Percentiles rank a stretch among this genome's conserved stretches.
Conservation (phyloP, 306 rosid species). For the Oemleria cerasiformis region DNA sequence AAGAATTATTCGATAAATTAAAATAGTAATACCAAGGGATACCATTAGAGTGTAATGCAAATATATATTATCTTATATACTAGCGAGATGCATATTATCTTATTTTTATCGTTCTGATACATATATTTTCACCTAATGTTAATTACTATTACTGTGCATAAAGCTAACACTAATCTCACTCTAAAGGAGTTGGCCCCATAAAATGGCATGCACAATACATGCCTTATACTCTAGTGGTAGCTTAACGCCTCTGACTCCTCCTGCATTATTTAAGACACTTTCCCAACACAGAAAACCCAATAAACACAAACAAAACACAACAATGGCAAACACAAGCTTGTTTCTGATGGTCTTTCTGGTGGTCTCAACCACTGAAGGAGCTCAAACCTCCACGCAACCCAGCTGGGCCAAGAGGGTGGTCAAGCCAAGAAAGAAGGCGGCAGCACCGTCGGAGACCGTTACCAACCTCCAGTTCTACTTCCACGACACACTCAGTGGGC, state of each 20-base stretch:
- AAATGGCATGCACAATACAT: no score
- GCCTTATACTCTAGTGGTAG: no score
- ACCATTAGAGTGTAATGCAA: no score
- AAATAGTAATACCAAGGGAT: no score
- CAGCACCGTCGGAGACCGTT: conserved; percentile 13
- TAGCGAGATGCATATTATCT: no score
- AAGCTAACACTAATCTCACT: no score
- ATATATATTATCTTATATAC: no score
- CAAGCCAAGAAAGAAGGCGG: conserved; percentile 19
- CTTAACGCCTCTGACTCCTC: neutral
- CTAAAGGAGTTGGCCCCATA: no score
- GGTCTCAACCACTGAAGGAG: conserved; percentile 6
- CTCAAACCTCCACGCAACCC: conserved; percentile 25
- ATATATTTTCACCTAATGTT: no score
- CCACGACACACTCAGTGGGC: conserved; percentile 75
- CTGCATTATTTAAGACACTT: neutral
- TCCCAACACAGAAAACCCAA: neutral
- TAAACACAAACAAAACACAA: neutral
- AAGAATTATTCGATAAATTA: no score
- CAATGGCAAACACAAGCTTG: conserved; percentile 38
- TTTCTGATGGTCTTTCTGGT: conserved; percentile 9
- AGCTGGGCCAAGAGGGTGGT: conserved; percentile 32
- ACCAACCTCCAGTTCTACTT: conserved; percentile 77
- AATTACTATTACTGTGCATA: no score
- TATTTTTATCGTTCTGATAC: no score